Evolutionary conservation across 2,329 filamentous ascomycete genomes (phyloP), one percentile per base, ranked within the genome.

Genomic region (Passalora sequoiae): DNA sequence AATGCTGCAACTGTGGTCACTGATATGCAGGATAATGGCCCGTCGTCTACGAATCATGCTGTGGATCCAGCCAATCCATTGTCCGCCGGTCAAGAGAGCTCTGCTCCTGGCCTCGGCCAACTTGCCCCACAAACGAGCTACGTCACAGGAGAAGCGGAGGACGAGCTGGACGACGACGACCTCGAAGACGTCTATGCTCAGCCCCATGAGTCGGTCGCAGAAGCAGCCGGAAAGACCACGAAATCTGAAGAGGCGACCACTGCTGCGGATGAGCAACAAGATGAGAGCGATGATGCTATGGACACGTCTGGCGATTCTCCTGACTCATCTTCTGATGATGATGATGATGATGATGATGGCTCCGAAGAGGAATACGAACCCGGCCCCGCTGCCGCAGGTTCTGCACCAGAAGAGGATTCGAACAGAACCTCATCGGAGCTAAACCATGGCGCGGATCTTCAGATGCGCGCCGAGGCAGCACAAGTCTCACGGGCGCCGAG

Each of bases 241-340:
- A n/a, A n/a, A n/a, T n/a, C 28, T n/a, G 3, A 8, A 7, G 21
- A 27, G 8, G 25, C 28, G 17, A 16, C 6, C 6, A 5, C 27
- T 5, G 29, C 2, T 10, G 13, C 25, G 4, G 38, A 38, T n/a
- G 38, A 32, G 1, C 17, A 30, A 6, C 20, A 41, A 20, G 41
- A 54, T 17, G 52, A 52, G 16, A 46, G 44, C 44, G 53, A 51
- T 28, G 50, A 54, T 42, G 53, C 50, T 12, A 52, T 54, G 47
- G 51, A 55, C 37, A 46, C 47, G 15, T 50, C 51, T 12, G 49
- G 46, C 21, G 47, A 46, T 30, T 38, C 43, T 17, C 45, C 46
- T 8, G 29, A 25, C 7, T 15, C 40, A 6, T n/a, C 29, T 30
- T 24, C 39, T 6, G 19, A 36, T 4, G 17, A 47, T 12, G 42